Evolutionary conservation across 208 protist genomes (phyloP), one percentile per base, ranked within the genome.

Genomic region (Trypanosoma avium): DNA sequence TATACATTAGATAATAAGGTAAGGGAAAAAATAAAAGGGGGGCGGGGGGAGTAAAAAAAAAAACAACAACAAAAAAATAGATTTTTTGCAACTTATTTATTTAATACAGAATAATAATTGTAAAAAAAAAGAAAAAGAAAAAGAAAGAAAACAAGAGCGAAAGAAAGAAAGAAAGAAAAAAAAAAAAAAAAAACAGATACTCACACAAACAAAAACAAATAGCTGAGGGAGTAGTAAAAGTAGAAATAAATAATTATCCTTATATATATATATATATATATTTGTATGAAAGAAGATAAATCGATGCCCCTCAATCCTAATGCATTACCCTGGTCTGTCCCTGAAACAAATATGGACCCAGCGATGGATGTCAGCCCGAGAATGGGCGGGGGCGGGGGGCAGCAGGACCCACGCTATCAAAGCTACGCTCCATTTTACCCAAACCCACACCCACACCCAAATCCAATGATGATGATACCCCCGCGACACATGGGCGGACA

Each of bases 241-340:
- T n/a, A 42, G 36, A 42, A 42, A 42, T 42, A 42, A 8, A 42
- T 15, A 42, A n/a, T 15, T 42, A n/a, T 42, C 36, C 36, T 40
- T 32, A 40, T 46, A 29, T 24, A 42, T 52, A n/a, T n/a, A n/a
- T n/a, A n/a, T n/a, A n/a, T n/a, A n/a, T n/a, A n/a, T n/a, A n/a
- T n/a, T n/a, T n/a, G n/a, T n/a, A n/a, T n/a, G n/a, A n/a, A n/a
- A n/a, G n/a, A n/a, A n/a, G n/a, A n/a, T n/a, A n/a, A n/a, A n/a
- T 17, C 22, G 6, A 70, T 70, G 52, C 47, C 54, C 6, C 50
- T 72, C 3, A 72, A 72, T 36, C 66, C 66, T 21, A 65, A 72
- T 48, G 66, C 66, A 17, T 2, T 27, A 4, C 66, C 66, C 0
- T 72, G 66, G 66, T 52, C 15, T 21, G 46, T 21, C 12, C 45